Base-by-base conservation (phyloP, 2,329 filamentous ascomycete species). In the Aspergillus sp. region DNA sequence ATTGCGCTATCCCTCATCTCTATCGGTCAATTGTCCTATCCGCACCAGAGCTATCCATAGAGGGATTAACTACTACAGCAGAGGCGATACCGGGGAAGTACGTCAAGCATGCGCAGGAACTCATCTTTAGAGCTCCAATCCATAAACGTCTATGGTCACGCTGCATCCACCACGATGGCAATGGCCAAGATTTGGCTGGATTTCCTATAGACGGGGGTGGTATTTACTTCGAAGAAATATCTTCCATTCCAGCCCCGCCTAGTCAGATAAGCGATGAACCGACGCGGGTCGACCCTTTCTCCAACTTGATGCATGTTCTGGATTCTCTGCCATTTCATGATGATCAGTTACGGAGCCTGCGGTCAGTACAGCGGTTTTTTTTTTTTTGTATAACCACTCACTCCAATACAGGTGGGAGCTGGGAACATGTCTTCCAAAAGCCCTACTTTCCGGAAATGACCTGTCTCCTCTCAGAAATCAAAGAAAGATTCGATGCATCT, bases 361-460 rank as follows among this genome's bases (percentile, higher is more conserved):
- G 29, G 29, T 32, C 6, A 32, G 29, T 6, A 13, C 29, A 7
- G 29, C 13, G 7, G 6, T 13, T 13, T 32, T 32, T 32, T 32
- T 32, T 13, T 32, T 32, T 32, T 6, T 6, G 7, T 13, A 32
- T 32, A 32, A 13, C n/a, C n/a, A 32, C 29, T 32, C 13, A 32
- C 29, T 32, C 29, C 7, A 32, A 32, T 32, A 13, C 17, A 45
- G 42, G 13, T 50, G 48, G 48, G 42, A 50, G 17, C 11, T 50
- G 10, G 48, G 48, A 36, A 45, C 31, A n/a, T 50, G 41, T 36
- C 21, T 50, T 23, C 48, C 48, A 5, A 5, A 34, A 11, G 20
- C n/a, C n/a, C 21, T 45, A 16, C 29, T 29, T 13, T 32, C 29
- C 29, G 29, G 29, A 7, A 6, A 32, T 32, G 29, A 32, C 7